Conservation (phyloP, 2,329 filamentous ascomycete genomes). For the Talaromyces islandicus region DNA sequence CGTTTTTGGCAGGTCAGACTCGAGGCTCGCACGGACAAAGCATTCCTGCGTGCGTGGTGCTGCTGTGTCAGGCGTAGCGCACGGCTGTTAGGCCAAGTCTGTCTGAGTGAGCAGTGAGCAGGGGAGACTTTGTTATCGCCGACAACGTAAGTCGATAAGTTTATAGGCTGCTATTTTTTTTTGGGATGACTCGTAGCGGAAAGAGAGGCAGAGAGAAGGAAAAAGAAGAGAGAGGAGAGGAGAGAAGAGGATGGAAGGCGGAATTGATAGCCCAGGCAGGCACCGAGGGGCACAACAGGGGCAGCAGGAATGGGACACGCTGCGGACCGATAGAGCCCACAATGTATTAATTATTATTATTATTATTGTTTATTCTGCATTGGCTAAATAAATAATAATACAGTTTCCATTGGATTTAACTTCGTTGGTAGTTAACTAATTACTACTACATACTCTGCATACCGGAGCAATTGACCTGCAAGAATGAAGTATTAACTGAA, state of each 20-base stretch:
- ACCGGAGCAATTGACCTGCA: background rate
- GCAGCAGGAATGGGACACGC: background rate
- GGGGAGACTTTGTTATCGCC: background rate
- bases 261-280: background rate
- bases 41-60: constrained; percentile 6
- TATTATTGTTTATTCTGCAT: too few species aligned
- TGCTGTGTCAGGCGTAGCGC: constrained; percentile 6
- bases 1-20: constrained; percentile 8
- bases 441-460: background rate
- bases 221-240: background rate
- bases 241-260: background rate
- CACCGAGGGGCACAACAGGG: background rate
- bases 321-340: too few species aligned
- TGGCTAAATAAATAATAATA: too few species aligned
- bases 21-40: constrained; percentile 11
- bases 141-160: background rate
- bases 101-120: background rate
- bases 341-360: too few species aligned
- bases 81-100: constrained; percentile 1
- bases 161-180: background rate
- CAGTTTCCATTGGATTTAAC: too few species aligned
- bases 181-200: background rate
- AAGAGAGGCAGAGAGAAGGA: background rate
- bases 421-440: too few species aligned
- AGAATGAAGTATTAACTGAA: background rate